Conservation (phyloP, 139 green algal genomes). For the Haematococcus lacustris region DNA sequence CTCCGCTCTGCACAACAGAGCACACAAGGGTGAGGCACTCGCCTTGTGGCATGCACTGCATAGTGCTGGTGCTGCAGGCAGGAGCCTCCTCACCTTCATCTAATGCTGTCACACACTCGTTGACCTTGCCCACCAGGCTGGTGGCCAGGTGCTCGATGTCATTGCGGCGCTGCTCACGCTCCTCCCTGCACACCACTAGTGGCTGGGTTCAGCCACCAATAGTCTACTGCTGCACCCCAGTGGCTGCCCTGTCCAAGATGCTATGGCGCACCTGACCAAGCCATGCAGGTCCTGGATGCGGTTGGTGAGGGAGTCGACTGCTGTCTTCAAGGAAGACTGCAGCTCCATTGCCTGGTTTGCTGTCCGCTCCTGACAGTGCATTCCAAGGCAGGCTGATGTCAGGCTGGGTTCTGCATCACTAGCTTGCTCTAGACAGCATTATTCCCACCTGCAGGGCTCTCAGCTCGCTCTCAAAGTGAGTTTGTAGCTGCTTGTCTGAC, state of each 20-base stretch:
- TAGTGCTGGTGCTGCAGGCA: too few species aligned
- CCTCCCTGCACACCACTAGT: constrained; percentile 46
- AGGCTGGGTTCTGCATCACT: too few species aligned
- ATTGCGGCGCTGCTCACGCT: constrained; percentile 53
- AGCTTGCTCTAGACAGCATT: too few species aligned
- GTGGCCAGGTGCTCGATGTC: constrained; percentile 62
- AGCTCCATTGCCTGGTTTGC: constrained; percentile 37
- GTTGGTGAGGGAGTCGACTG: constrained; percentile 45
- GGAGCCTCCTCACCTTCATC: constrained; percentile 62
- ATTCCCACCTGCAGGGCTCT: constrained; percentile 11
- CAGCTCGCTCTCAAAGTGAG: constrained; percentile 51
- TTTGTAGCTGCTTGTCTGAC: constrained; percentile 53
- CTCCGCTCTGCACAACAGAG: too few species aligned
- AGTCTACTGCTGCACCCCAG: too few species aligned
- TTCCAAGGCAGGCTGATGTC: too few species aligned
- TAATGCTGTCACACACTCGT: constrained; percentile 49
- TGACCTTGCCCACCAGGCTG: constrained; percentile 54
- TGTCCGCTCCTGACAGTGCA: constrained; percentile 39
- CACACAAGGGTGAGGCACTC: too few species aligned
- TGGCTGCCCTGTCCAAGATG: too few species aligned
- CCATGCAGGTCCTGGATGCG: constrained; percentile 48
- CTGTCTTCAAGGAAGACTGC: constrained; percentile 46
- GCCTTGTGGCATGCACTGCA: too few species aligned
- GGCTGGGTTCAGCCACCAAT: too few species aligned
- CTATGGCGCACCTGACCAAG: constrained; percentile 45